A percentile compares a stretch with the other conserved stretches of the same genome.
These are phyloP conservation scores for Lactarius vividus DNA, from an alignment of 768 basidiomycete species.

Conservation along the genomic window DNA sequence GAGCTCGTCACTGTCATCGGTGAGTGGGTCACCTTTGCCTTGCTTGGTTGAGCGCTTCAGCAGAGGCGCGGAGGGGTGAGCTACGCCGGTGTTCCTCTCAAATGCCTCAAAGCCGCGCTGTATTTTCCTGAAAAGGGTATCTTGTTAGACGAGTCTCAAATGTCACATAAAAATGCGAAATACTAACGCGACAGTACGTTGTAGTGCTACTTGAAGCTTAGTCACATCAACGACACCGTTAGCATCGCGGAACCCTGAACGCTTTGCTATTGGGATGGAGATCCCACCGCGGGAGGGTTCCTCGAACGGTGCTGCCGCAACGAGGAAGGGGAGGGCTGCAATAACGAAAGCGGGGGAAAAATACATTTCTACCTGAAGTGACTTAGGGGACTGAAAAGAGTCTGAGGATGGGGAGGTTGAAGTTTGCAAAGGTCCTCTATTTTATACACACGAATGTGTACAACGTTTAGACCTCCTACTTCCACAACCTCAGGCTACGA, in stretches of 20 bases:
- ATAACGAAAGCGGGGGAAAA: neutral
- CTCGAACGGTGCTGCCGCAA: neutral
- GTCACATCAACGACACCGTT: neutral
- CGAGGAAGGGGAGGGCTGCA: neutral
- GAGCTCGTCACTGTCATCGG: conserved; percentile 1
- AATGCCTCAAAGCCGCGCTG: conserved; percentile 13
- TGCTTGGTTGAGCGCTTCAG: neutral
- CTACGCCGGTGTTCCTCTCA: conserved; percentile 22
- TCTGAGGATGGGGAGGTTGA: neutral
- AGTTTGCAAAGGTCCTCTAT: neutral
- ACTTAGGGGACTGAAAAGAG: no score
- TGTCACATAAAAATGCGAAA: neutral
- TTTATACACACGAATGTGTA: neutral
- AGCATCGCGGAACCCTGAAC: neutral
- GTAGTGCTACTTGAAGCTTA: neutral
- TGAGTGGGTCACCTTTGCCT: conserved; percentile 7
- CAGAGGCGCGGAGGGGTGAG: conserved; percentile 10
- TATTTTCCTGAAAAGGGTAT: conserved; percentile 17
- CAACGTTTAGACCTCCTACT: no score
- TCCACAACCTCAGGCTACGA: no score
- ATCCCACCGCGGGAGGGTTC: neutral
- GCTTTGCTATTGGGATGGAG: neutral
- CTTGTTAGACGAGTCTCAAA: neutral
- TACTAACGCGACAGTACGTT: conserved; percentile 4
- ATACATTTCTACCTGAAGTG: neutral